These are phyloP conservation scores for Lenzites betulinus DNA, from an alignment of 768 basidiomycete species.

Conservation along the genomic window DNA sequence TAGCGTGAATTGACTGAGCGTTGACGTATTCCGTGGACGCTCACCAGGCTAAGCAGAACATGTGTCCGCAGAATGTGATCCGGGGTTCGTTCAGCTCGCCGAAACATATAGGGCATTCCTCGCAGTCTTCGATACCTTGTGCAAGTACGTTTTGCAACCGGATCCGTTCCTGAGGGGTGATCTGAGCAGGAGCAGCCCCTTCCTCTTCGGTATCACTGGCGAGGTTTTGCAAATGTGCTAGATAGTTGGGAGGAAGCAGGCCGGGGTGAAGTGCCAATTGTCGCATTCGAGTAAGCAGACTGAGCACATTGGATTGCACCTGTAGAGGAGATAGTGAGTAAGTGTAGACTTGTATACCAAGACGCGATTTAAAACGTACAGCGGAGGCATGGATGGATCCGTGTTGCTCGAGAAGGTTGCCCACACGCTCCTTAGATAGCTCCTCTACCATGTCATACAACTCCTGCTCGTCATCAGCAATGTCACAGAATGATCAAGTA, in stretches of 20 bases:
- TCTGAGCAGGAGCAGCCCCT: constrained; percentile 33
- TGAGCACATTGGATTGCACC: constrained; percentile 71
- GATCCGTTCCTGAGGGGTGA: constrained; percentile 51
- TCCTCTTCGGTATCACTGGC: constrained; percentile 34
- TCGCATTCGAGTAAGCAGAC: constrained; percentile 84
- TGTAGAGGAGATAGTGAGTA: constrained; percentile 27
- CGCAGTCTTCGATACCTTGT: constrained; percentile 74
- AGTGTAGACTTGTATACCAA: too few species aligned
- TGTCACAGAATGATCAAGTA: constrained; percentile 7
- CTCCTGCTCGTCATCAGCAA: constrained; percentile 35
- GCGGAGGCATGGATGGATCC: constrained; percentile 45
- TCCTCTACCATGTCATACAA: constrained; percentile 73
- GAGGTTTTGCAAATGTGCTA: constrained; percentile 56
- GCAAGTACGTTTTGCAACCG: constrained; percentile 60
- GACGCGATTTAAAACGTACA: constrained; percentile 8
- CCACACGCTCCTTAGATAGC: constrained; percentile 62
- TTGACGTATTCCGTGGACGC: constrained; percentile 11
- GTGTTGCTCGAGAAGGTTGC: constrained; percentile 48
- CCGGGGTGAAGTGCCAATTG: constrained; percentile 82
- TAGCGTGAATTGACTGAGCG: too few species aligned
- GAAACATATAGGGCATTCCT: constrained; percentile 84
- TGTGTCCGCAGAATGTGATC: constrained; percentile 74
- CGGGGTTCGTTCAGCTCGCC: constrained; percentile 58
- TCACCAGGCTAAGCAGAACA: constrained; percentile 73
- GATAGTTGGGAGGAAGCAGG: constrained; percentile 68